Conservation (phyloP, 192 early-diverging fungal species). For the Globomyces pollinis-pini region DNA sequence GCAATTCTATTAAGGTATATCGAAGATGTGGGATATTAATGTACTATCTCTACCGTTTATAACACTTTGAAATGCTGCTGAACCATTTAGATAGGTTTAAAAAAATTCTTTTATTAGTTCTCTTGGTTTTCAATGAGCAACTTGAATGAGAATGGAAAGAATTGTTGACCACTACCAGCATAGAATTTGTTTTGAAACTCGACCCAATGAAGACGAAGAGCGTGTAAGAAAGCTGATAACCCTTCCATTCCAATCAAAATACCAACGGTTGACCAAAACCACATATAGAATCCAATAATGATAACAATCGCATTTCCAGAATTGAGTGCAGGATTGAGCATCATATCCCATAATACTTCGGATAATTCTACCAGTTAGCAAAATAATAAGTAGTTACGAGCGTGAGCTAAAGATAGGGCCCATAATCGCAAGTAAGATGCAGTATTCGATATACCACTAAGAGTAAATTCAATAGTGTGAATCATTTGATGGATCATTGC, state of each 20-base stretch:
- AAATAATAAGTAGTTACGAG: slow-evolving; percentile 57
- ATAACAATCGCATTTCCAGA: slow-evolving; percentile 57
- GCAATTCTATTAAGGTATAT: not conserved
- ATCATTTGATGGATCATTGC: slow-evolving; percentile 95
- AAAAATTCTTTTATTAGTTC: not conserved
- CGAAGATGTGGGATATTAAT: too few species aligned
- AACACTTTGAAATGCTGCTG: not conserved
- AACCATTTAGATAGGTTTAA: not conserved
- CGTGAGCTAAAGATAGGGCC: slow-evolving; percentile 96
- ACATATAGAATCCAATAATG: slow-evolving; percentile 71
- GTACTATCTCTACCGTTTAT: too few species aligned
- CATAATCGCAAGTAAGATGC: slow-evolving; percentile 98
- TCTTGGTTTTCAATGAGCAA: slow-evolving; percentile 10
- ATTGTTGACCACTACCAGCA: slow-evolving; percentile 78
- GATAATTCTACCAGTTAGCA: slow-evolving; percentile 86
- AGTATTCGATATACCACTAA: slow-evolving; percentile 94
- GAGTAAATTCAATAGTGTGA: slow-evolving; percentile 97
- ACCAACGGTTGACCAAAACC: slow-evolving; percentile 77
- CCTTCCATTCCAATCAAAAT: slow-evolving; percentile 84
- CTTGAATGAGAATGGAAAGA: slow-evolving; percentile 84
- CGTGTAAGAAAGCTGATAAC: slow-evolving; percentile 79
- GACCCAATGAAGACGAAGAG: slow-evolving; percentile 92
- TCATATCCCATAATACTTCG: slow-evolving; percentile 95
- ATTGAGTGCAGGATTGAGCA: slow-evolving; percentile 49
- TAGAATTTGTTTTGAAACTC: slow-evolving; percentile 99